Percentiles rank a stretch among this genome's conserved stretches.
Conservation (phyloP, 2,329 filamentous ascomycete species). For the Stenocarpella maydis region DNA sequence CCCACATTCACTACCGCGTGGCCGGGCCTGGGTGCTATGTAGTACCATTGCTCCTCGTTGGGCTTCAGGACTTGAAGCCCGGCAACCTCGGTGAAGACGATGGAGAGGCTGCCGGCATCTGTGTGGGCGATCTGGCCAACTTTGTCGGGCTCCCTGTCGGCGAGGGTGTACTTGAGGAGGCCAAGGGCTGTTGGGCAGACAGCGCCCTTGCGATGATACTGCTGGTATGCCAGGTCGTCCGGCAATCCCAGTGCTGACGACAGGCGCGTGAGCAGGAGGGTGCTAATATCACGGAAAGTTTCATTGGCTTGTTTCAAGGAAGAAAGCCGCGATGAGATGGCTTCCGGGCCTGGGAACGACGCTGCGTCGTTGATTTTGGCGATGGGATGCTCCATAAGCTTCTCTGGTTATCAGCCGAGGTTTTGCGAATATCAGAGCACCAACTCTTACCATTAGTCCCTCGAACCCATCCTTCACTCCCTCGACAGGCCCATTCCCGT, state of each 20-base stretch:
- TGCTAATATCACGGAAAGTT: constrained; percentile 14
- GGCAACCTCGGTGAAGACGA: constrained; percentile 6
- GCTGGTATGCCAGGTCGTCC: background rate
- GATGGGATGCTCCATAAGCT: constrained; percentile 15
- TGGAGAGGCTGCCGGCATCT: constrained; percentile 4
- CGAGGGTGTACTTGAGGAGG: constrained; percentile 6
- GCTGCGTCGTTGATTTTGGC: background rate
- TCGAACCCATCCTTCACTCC: constrained; percentile 9
- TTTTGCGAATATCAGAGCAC: too few species aligned
- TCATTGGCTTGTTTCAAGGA: background rate
- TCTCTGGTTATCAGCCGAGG: background rate
- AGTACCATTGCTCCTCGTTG: constrained; percentile 19
- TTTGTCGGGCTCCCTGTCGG: constrained; percentile 9
- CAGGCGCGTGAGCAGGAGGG: constrained; percentile 1
- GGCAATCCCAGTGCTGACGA: background rate
- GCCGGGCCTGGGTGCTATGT: constrained; percentile 14
- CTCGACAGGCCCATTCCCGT: constrained; percentile 3
- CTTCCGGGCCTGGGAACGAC: background rate
- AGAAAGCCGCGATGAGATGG: background rate
- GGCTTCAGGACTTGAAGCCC: constrained; percentile 10
- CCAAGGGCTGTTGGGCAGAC: constrained; percentile 1
- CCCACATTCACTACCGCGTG: constrained; percentile 11
- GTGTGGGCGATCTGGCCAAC: constrained; percentile 19
- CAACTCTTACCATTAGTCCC: background rate
- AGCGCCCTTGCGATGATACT: background rate